These are phyloP conservation scores for Hyparrhenia diplandra DNA, from an alignment of 176 grass and related monocot species.

Conservation along the genomic window DNA sequence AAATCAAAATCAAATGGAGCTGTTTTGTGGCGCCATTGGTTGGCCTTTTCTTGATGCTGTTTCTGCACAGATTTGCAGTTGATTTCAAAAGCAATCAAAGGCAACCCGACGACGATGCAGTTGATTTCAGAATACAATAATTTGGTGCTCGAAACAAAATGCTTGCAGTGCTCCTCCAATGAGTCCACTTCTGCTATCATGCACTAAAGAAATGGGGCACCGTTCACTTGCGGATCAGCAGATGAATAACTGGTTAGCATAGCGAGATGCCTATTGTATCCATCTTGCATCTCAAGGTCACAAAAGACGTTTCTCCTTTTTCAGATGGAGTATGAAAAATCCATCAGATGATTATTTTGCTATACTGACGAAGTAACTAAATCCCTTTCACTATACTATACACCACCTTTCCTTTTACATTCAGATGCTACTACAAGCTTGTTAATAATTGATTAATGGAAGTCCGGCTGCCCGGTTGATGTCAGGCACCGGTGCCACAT, in stretches of 20 bases:
- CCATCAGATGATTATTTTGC: neutral
- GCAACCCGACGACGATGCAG: neutral
- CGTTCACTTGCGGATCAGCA: neutral
- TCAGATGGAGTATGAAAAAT: neutral
- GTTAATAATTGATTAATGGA: slow-evolving; percentile 38
- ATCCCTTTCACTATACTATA: slow-evolving; percentile 19
- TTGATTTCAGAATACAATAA: neutral
- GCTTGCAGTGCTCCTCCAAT: too few relatives aligned
- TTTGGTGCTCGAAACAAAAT: too few relatives aligned
- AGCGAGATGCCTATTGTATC: neutral
- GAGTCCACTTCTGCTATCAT: too few relatives aligned
- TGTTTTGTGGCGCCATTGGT: neutral
- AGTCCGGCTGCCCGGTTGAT: slow-evolving; percentile 90
- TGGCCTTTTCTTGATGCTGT: neutral
- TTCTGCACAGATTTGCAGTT: neutral
- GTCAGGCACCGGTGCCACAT: slow-evolving; percentile 99
- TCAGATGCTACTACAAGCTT: slow-evolving; percentile 4
- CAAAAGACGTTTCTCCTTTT: neutral
- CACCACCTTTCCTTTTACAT: neutral
- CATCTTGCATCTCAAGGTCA: neutral
- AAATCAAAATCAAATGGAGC: too few relatives aligned
- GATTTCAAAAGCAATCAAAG: neutral
- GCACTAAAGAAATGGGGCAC: too few relatives aligned
- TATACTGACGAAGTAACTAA: neutral
- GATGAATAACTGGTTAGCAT: neutral